Percentiles rank a stretch among this genome's conserved stretches.
Evolutionary conservation across 2,329 filamentous ascomycete genomes (phyloP).

Genomic region (Exserohilum rostratum): DNA sequence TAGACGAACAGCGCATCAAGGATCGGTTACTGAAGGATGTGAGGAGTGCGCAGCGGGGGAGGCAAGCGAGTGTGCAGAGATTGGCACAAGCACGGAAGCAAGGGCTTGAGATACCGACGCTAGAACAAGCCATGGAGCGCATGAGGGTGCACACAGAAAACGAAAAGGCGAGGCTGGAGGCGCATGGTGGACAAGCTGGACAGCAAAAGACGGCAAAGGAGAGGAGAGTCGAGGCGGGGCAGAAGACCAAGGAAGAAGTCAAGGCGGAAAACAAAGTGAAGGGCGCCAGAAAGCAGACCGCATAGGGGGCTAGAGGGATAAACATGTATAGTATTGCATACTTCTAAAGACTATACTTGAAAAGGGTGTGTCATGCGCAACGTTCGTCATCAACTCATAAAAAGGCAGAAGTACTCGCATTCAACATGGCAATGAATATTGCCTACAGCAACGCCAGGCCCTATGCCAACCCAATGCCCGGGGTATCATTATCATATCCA

Average conservation of each 20-base stretch:
- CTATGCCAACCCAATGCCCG: conserved; percentile 1
- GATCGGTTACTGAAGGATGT: conserved; percentile 65
- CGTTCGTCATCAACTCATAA: neutral
- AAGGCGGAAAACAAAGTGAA: conserved; percentile 33
- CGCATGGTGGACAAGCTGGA: conserved; percentile 33
- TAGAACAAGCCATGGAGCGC: conserved; percentile 42
- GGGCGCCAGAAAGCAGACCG: conserved; percentile 29
- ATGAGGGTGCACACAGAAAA: conserved; percentile 28
- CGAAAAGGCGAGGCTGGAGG: conserved; percentile 27
- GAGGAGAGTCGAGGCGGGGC: conserved; percentile 32
- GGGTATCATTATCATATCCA: conserved; percentile 6
- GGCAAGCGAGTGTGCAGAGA: conserved; percentile 34
- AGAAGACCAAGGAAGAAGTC: conserved; percentile 32
- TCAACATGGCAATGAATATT: neutral
- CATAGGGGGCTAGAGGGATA: conserved; percentile 5
- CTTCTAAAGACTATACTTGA: neutral
- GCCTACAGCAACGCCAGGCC: neutral
- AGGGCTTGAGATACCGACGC: conserved; percentile 34
- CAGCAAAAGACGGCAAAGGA: conserved; percentile 35
- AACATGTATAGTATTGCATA: conserved; percentile 5
- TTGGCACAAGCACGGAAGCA: conserved; percentile 36
- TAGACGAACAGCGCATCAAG: conserved; percentile 60
- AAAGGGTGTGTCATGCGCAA: neutral
- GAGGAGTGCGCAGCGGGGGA: conserved; percentile 52
- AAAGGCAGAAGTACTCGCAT: neutral